Evolutionary conservation across 2,329 filamentous ascomycete genomes (phyloP), one percentile per base, ranked within the genome.

Genomic region (Colletotrichum higginsianum): DNA sequence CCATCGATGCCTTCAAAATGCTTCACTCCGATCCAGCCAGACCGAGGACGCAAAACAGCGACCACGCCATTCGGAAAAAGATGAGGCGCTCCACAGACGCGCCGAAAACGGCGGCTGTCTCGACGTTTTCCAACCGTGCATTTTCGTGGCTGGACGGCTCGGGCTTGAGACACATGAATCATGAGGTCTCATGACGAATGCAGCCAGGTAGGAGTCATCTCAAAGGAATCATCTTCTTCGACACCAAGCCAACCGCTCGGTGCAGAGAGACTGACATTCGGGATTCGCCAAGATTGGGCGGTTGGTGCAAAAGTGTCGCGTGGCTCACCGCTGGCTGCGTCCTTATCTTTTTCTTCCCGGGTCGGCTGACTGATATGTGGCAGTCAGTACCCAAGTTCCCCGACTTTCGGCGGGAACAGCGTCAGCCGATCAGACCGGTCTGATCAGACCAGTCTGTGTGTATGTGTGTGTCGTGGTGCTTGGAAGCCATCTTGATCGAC

Each of bases 301-400:
- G 35, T 58, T 38, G 3, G 12, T 21, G 26, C 15, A 46, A 35
- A 40, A 44, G 68, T 71, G 57, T 68, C 65, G 68, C 68, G 65
- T 71, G 68, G 65, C 35, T 71, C 65, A 67, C 46, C 58, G 65
- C 68, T 44, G 35, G 68, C 57, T 57, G 40, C 46, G 38, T 63
- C 46, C 58, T 71, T 71, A 68, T 71, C 57, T 68, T n/a, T 12
- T n/a, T 23, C 26, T 61, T 11, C 52, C 68, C 35, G 26, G 52
- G 58, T 71, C 68, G 68, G 49, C 52, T 71, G 68, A 71, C 44
- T 71, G 68, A 71, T 58, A 26, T 55, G 53, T 46, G 18, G 26
- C 30, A 13, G 53, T 55, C 30, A 13, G 60, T 55, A 35, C 56
- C 44, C 58, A 42, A 52, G 62, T 38, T 18, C 42, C 30, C 63